Conservation (phyloP, 352 stramenopile genomes). For the Thalassiosira hispida region DNA sequence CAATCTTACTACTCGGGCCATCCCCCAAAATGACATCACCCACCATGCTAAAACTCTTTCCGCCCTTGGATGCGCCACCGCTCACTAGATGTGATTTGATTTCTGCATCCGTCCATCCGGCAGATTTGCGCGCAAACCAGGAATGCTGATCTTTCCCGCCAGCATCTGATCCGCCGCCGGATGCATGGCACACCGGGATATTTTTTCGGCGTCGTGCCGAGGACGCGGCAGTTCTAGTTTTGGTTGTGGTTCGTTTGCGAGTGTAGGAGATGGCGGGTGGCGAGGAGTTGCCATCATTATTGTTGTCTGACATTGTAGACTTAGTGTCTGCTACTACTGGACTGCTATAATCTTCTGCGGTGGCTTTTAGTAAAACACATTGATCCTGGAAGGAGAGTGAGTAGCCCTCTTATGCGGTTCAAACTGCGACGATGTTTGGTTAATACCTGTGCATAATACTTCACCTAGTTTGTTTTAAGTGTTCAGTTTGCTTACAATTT, state of each 20-base stretch:
- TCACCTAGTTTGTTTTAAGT: too few species aligned
- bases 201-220: slow-evolving; percentile 39
- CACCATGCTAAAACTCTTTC: slow-evolving; percentile 20
- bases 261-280: slow-evolving; percentile 39
- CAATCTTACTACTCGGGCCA: not conserved
- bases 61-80: not conserved
- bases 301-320: too few species aligned
- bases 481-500: too few species aligned
- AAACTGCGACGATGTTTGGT: too few species aligned
- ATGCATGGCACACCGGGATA: slow-evolving; percentile 22
- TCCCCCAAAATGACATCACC: slow-evolving; percentile 47
- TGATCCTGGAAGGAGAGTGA: too few species aligned
- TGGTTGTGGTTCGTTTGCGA: slow-evolving; percentile 36
- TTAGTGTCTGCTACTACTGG: too few species aligned
- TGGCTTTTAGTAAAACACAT: too few species aligned
- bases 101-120: slow-evolving; percentile 42
- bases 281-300: too few species aligned
- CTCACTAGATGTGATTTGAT: slow-evolving; percentile 38
- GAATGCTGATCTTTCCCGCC: slow-evolving; percentile 12
- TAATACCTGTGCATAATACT: too few species aligned
- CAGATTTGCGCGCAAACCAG: slow-evolving; percentile 52
- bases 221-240: slow-evolving; percentile 40
- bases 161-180: not conserved
- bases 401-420: too few species aligned
- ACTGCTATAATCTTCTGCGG: too few species aligned